Base-by-base conservation (phyloP, 306 rosid genomes). In the Arachis stenosperma region DNA sequence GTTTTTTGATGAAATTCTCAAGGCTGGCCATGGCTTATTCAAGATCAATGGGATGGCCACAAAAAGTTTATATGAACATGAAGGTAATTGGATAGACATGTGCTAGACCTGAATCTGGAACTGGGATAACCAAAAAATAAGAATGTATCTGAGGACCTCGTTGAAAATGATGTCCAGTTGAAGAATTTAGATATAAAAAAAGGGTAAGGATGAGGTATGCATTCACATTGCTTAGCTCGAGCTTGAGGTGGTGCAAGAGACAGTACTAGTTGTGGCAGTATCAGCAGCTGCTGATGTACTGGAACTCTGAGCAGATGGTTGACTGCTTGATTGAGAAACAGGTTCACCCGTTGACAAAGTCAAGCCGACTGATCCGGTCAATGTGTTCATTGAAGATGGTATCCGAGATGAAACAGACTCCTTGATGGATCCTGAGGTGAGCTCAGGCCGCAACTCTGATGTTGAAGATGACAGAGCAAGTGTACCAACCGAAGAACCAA, bases 1-100 rank as follows among this genome's bases (percentile, higher is more conserved):
- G 85, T 77, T 77, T 85, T 33, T 33, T 85, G 86, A 92, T 89
- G 83, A 88, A 76, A 64, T 78, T 84, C 80, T 80, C 76, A 55
- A 74, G 89, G 82, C 61, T 77, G 93, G 89, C 92, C 96, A 84
- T 81, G 84, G 84, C 66, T 88, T 91, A 95, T 90, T 90, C 89
- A 76, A 86, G 89, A 84, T 81, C 83, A 77, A 86, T 85, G 84
- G 58, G 75, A 84, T 83, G 91, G 87, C 92, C 95, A 86, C 78
- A 78, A 66, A 85, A 81, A 70, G 87, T 70, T 76, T 81, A 83
- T 88, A 89, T 87, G 85, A 77, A 89, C 90, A 88, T 71, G 54
- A 84, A 77, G 81, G 88, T 71, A 84, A 88, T 82, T 76, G 56
- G 83, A 75, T 78, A 81, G 81, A 81, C 42, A 86, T 90, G 84